A percentile compares a stretch with the other conserved stretches of the same genome.
Evolutionary conservation across 768 basidiomycete genomes (phyloP).

Genomic region (Fomitopsis serialis): DNA sequence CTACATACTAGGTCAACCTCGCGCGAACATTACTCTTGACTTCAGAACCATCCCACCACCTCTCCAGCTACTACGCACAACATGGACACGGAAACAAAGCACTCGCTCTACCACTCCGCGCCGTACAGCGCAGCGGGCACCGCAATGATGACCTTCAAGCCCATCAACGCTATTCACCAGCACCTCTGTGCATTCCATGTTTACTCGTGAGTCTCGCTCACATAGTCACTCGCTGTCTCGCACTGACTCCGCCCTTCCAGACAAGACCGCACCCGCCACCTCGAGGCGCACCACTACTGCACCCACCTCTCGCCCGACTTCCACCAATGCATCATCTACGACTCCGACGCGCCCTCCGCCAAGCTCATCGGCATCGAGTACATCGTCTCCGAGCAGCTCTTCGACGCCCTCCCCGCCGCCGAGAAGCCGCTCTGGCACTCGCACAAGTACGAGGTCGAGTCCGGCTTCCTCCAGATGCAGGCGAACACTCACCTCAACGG

Average conservation of each 20-base stretch:
- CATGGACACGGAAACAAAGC: constrained; percentile 26
- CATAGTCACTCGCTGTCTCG: background rate
- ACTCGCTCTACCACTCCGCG: constrained; percentile 20
- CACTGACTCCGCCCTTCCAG: constrained; percentile 8
- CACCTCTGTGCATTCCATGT: constrained; percentile 30
- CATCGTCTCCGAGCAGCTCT: constrained; percentile 39
- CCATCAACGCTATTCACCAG: constrained; percentile 30
- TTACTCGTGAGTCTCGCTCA: constrained; percentile 21
- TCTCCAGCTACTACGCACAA: too few species aligned
- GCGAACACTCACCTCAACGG: constrained; percentile 18
- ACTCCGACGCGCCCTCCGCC: constrained; percentile 38
- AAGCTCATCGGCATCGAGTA: constrained; percentile 52
- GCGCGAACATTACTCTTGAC: background rate
- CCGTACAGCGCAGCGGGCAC: constrained; percentile 22
- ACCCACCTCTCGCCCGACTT: constrained; percentile 32
- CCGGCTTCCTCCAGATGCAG: constrained; percentile 27
- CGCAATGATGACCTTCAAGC: constrained; percentile 28
- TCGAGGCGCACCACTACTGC: constrained; percentile 43
- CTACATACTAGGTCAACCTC: background rate
- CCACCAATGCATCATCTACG: constrained; percentile 41
- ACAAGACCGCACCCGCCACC: constrained; percentile 27
- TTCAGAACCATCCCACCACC: too few species aligned
- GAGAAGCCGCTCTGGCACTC: constrained; percentile 52
- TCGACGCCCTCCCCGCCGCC: constrained; percentile 34
- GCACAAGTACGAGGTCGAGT: constrained; percentile 41